These are phyloP conservation scores for Oenanthe sinensis DNA, from an alignment of 129 eudicot species.

Conservation along the genomic window DNA sequence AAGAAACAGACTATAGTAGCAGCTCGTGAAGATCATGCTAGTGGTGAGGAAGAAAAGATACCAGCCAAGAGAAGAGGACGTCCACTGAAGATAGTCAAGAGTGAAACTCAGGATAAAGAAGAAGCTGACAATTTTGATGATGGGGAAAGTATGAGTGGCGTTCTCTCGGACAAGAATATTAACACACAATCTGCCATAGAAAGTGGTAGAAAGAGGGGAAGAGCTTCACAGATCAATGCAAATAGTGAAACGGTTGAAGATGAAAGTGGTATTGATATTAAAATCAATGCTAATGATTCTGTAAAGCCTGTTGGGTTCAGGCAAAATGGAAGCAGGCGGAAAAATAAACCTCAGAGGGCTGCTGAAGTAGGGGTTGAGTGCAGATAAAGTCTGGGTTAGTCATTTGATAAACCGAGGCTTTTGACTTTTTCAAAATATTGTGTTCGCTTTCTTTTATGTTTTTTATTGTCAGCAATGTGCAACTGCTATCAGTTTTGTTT, in stretches of 20 bases:
- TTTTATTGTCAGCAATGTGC: not conserved
- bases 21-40: conserved; percentile 47
- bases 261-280: conserved; percentile 33
- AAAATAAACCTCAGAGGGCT: conserved; percentile 85
- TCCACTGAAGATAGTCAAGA: conserved; percentile 68
- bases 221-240: conserved; percentile 38
- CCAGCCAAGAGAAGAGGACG: conserved; percentile 78
- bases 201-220: conserved; percentile 56
- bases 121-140: conserved; percentile 31
- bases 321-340: conserved; percentile 85
- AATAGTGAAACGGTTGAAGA: conserved; percentile 27
- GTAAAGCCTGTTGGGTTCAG: conserved; percentile 66
- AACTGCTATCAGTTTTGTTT: conserved; percentile 7
- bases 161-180: conserved; percentile 16
- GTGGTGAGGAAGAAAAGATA: conserved; percentile 73
- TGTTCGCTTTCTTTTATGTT: conserved; percentile 7
- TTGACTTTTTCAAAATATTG: conserved; percentile 1
- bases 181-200: conserved; percentile 28
- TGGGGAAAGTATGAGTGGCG: conserved; percentile 21
- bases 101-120: conserved; percentile 47
- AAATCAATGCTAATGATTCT: conserved; percentile 24
- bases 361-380: conserved; percentile 95
- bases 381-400: conserved; percentile 43
- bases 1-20: conserved; percentile 41
- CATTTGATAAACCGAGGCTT: conserved; percentile 21